Base-by-base conservation (phyloP, 805 yeast species). In the Ogataea siamensis region DNA sequence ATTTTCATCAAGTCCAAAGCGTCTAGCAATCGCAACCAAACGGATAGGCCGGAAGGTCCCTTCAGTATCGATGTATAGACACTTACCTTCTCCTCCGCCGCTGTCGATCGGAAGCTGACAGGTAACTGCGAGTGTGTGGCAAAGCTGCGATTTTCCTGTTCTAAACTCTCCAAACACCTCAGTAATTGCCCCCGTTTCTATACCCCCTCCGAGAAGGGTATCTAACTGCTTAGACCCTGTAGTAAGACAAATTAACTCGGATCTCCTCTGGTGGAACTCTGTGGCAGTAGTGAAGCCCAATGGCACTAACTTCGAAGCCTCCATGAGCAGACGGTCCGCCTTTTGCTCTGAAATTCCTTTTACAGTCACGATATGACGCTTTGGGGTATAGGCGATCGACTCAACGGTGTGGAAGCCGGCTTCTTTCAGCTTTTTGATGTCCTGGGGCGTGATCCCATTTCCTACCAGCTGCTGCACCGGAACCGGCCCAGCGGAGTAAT, bases 21-120 rank as follows among this genome's bases (percentile, higher is more conserved):
- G 71, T 57, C 82, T 82, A 2, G 96, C 96, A 49, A 93, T 88
- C 0, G 95, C 81, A 7, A 86, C 84, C 50, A 93, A 70, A 53
- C 99, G 75, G 29, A 82, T 83, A 1, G 98, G 97, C 58, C 99
- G 74, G 61, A 93, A 93, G 2, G 99, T 93, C 13, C 97, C 96
- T 59, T 91, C 99, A 0, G 98, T 91, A 57, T 93, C 99, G 44
- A 93, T 89, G 58, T 86, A 93, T 39, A 93, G 69, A 62, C 97
- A 91, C 63, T 93, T 88, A 22, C 99, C 99, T 66, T 93, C 99
- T 35, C 96, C 99, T 44, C 99, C 99, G 27, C 97, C 97, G 83
- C 85, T 83, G 57, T 89, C 97, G 34, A 91, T 77, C 4, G 98
- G 98, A 39, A 93, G 69, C 63, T 91, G 99, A 61, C 98, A 91